Conservation (phyloP, 371 early-diverging fungal genomes). For the Mucor mucedo region DNA sequence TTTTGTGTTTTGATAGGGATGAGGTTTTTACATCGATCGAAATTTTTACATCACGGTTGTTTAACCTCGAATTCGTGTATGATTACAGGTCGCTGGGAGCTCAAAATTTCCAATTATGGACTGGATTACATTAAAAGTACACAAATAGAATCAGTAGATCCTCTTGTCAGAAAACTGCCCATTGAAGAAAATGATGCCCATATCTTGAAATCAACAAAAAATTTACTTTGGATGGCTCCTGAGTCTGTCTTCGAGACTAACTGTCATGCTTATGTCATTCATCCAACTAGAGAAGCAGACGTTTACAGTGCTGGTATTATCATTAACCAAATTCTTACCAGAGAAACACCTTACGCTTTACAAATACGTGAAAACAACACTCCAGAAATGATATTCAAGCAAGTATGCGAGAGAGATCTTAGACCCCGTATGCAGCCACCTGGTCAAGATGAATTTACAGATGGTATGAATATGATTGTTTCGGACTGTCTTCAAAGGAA, state of each 20-base stretch:
- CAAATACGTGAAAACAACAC: conserved; percentile 9
- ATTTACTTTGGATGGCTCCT: conserved; percentile 52
- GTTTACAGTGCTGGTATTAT: conserved; percentile 52
- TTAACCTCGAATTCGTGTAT: conserved; percentile 52
- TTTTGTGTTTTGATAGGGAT: conserved; percentile 30
- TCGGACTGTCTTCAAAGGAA: conserved; percentile 34
- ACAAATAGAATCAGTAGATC: conserved; percentile 26
- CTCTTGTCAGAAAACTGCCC: conserved; percentile 5
- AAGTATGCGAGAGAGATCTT: conserved; percentile 29
- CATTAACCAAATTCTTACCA: conserved; percentile 56
- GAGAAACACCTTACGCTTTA: conserved; percentile 39
- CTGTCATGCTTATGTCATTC: conserved; percentile 32
- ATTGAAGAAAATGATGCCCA: background rate
- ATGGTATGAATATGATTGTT: conserved; percentile 45
- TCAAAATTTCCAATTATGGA: conserved; percentile 59
- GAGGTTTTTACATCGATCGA: conserved; percentile 58
- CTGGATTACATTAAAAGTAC: conserved; percentile 34
- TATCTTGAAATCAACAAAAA: conserved; percentile 14
- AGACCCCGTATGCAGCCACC: conserved; percentile 31
- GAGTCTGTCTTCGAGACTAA: conserved; percentile 37
- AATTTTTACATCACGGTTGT: conserved; percentile 49
- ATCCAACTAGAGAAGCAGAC: conserved; percentile 47
- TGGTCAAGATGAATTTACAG: conserved; percentile 44
- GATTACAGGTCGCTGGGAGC: conserved; percentile 57
- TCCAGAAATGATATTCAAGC: conserved; percentile 23